Conservation (phyloP, 306 rosid genomes). For the Vigna hirtella region DNA sequence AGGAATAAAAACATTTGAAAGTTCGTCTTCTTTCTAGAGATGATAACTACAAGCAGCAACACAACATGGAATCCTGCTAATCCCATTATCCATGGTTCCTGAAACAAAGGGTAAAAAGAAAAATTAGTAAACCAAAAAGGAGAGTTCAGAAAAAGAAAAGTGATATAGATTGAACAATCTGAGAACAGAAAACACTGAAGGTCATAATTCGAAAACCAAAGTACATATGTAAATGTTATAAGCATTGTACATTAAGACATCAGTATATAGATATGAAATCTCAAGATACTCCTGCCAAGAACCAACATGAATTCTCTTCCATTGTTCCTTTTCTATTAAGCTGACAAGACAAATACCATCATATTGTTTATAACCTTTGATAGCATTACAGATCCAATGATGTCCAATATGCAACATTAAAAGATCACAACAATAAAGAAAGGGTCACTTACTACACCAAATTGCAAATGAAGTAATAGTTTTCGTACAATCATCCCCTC, state of each 20-base stretch:
- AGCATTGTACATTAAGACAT: background rate
- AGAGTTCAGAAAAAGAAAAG: constrained; percentile 11
- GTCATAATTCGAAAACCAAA: constrained; percentile 3
- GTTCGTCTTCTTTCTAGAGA: constrained; percentile 78
- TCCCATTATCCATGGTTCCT: constrained; percentile 91
- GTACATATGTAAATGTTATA: background rate
- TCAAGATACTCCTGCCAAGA: background rate
- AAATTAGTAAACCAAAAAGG: background rate
- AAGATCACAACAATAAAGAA: background rate
- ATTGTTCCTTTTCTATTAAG: background rate
- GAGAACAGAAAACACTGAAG: constrained; percentile 14
- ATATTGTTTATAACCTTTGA: background rate
- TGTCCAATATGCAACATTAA: background rate
- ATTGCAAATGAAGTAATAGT: background rate
- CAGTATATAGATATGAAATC: constrained; percentile 1
- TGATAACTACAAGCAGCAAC: constrained; percentile 57
- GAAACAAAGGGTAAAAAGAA: constrained; percentile 38
- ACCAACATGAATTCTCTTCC: background rate
- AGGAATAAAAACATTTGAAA: constrained; percentile 91
- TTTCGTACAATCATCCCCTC: background rate
- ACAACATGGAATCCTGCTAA: constrained; percentile 61
- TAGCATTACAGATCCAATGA: background rate
- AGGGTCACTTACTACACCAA: background rate
- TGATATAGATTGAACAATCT: constrained; percentile 22
- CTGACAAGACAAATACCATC: background rate